Evolutionary conservation across 495 filamentous ascomycete genomes (phyloP).

Genomic region (Hypoxylon cercidicola): DNA sequence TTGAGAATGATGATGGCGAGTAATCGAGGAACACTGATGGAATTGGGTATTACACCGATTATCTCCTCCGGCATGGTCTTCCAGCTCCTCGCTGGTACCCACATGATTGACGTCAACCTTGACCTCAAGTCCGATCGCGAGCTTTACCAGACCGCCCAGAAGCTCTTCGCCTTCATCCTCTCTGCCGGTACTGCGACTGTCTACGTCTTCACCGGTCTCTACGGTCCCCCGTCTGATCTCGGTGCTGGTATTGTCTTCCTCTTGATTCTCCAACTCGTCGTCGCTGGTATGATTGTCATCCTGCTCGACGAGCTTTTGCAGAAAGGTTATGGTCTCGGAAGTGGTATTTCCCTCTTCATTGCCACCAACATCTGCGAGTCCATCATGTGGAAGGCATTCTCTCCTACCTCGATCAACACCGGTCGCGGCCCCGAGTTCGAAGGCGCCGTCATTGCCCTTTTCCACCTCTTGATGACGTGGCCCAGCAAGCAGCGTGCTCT

Average conservation of each 20-base stretch:
- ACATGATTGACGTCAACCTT: slow-evolving; percentile 99
- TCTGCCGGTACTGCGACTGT: slow-evolving; percentile 97
- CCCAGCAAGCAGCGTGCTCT: slow-evolving; percentile 97
- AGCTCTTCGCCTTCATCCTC: slow-evolving; percentile 98
- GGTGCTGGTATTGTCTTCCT: slow-evolving; percentile 98
- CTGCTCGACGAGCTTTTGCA: slow-evolving; percentile 98
- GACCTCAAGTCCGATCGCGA: slow-evolving; percentile 99
- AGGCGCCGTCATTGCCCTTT: slow-evolving; percentile 97
- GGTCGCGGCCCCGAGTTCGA: slow-evolving; percentile 99
- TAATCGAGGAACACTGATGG: slow-evolving; percentile 99
- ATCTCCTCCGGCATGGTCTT: slow-evolving; percentile 99
- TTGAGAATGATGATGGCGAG: slow-evolving; percentile 99
- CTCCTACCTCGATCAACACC: slow-evolving; percentile 98
- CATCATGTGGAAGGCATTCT: slow-evolving; percentile 99
- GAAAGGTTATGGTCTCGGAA: slow-evolving; percentile 98
- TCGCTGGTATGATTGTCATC: slow-evolving; percentile 98
- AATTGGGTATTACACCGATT: slow-evolving; percentile 98
- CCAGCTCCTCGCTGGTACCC: slow-evolving; percentile 98
- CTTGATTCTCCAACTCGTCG: slow-evolving; percentile 93
- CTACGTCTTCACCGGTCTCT: slow-evolving; percentile 97
- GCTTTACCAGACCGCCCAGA: slow-evolving; percentile 99
- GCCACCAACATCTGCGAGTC: slow-evolving; percentile 99
- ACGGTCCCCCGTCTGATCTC: slow-evolving; percentile 94
- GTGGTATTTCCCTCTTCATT: slow-evolving; percentile 99
- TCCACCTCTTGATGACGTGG: slow-evolving; percentile 98